Evolutionary conservation across 768 basidiomycete genomes (phyloP), one percentile per base, ranked within the genome.

Genomic region (Boletus reticulatus): DNA sequence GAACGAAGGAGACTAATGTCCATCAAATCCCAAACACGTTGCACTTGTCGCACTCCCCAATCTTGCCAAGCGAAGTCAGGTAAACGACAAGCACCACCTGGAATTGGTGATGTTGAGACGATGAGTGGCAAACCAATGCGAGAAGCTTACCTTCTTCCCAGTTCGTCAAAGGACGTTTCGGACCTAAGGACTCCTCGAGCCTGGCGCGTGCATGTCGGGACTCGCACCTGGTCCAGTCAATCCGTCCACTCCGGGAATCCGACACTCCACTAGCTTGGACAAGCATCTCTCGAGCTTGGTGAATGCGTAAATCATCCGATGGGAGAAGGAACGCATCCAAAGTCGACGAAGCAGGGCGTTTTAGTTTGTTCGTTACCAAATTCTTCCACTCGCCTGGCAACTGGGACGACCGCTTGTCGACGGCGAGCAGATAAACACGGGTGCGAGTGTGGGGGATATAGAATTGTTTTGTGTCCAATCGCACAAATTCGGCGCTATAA

Each of bases 381-480:
- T 82, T 73, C 54, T 77, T 80, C 95, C 95, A 97, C 24, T 81
- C 72, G 6, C 78, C 75, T 0, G 92, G 87, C 14, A 93, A 76
- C 38, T 70, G 68, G 2, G 86, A 84, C 4, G 73, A 68, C 58
- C 77, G 79, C 66, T 85, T 78, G 69, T 91, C 82, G 27, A 94
- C 82, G 4, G 92, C 93, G 44, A 94, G 67, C 48, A 95, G 82
- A 66, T 95, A 95, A 9, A 87, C 94, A 50, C 95, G 88, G 7
- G 87, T 94, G 17, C 95, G 85, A 0, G 95, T 98, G 64, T 98
- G 95, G 12, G 95, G 94, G 52, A 98, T 93, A 67, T 98, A 98
- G 67, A 85, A 97, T 20, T 85, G 78, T 68, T 95, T 96, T 22
- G 88, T 91, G 64, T 93, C 94, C 62, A 92, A 84, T 44, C 90